These are phyloP conservation scores for Orbilia javanica DNA, from an alignment of 2,329 filamentous ascomycete species.

Conservation along the genomic window DNA sequence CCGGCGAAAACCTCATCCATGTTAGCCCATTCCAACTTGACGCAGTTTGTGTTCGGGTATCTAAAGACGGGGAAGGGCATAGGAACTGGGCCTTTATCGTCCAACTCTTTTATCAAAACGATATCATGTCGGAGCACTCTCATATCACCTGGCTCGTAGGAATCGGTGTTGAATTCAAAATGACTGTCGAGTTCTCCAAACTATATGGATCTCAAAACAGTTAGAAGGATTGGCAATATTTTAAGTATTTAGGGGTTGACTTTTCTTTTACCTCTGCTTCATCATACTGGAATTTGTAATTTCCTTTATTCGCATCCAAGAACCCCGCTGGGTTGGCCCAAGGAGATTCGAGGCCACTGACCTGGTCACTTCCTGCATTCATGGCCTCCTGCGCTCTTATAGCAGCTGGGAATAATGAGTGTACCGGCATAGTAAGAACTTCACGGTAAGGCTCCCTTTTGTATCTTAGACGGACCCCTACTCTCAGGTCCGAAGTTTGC, in stretches of 20 bases:
- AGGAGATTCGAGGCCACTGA: no score
- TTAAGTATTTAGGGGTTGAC: neutral
- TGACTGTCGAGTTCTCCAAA: conserved; percentile 27
- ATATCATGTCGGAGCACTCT: conserved; percentile 17
- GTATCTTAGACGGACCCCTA: conserved; percentile 22
- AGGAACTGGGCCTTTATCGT: neutral
- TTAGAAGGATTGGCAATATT: neutral
- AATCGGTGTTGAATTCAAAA: conserved; percentile 2
- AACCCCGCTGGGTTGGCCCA: neutral
- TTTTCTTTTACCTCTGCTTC: neutral
- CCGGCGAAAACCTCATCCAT: conserved; percentile 8
- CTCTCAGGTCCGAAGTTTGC: neutral
- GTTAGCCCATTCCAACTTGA: conserved; percentile 41
- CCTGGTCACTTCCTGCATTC: no score
- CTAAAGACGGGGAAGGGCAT: conserved; percentile 31
- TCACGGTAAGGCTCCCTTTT: neutral
- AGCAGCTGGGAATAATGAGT: neutral
- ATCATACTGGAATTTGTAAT: neutral
- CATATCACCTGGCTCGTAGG: neutral
- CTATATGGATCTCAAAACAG: neutral
- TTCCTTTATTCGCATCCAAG: neutral
- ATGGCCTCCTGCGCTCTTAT: neutral
- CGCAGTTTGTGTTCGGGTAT: neutral
- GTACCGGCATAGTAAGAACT: conserved; percentile 18
- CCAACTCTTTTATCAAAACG: neutral